Conservation (phyloP, 2,329 filamentous ascomycete genomes). For the Cryphonectria naterciae region DNA sequence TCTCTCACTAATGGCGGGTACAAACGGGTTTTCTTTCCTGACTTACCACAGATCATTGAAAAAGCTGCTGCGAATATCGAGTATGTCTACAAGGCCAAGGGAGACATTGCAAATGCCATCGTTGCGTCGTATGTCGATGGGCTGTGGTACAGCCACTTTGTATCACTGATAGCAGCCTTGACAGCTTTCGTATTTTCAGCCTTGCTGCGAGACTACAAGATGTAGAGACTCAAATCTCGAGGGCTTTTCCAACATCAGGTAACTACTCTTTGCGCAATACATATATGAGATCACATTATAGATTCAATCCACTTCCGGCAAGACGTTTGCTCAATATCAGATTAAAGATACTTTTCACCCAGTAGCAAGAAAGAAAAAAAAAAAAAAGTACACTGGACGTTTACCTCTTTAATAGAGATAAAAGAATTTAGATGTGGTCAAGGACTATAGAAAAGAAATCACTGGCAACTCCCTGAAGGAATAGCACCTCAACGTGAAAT, state of each 20-base stretch:
- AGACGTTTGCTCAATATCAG: neutral
- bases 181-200: slow-evolving; percentile 35
- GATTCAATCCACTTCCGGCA: neutral
- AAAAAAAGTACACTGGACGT: neutral
- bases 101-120: slow-evolving; percentile 36
- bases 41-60: slow-evolving; percentile 36
- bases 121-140: slow-evolving; percentile 41
- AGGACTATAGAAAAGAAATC: neutral
- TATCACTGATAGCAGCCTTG: slow-evolving; percentile 38
- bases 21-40: neutral
- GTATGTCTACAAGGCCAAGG: slow-evolving; percentile 37
- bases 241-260: neutral
- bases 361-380: neutral
- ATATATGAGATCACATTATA: neutral
- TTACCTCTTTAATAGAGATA: neutral
- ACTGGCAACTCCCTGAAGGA: neutral
- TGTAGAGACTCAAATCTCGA: slow-evolving; percentile 19
- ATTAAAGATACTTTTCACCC: neutral
- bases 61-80: slow-evolving; percentile 40
- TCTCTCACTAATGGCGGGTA: neutral
- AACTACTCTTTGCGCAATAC: neutral
- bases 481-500: neutral
- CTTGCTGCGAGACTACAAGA: slow-evolving; percentile 36
- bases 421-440: neutral
- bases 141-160: slow-evolving; percentile 40